Conservation (phyloP, 1,284 basidiomycete species). For the Ceratobasidium papillatum region DNA sequence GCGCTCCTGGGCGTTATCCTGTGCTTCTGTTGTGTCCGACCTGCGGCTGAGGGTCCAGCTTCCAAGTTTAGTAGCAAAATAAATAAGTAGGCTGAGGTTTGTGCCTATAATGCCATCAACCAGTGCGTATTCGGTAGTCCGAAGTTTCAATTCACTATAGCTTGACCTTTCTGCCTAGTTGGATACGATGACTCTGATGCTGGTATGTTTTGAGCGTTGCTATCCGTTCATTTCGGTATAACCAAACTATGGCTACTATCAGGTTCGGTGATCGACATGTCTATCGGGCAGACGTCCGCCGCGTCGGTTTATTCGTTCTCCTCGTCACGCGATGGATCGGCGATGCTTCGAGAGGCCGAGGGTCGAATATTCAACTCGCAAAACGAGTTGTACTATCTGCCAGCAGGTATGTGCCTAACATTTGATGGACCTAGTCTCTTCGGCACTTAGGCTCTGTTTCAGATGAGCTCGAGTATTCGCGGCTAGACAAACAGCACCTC, state of each 20-base stretch:
- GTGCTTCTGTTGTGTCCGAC: background rate
- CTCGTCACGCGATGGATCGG: slow-evolving; percentile 38
- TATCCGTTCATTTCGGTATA: background rate
- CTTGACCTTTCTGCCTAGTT: slow-evolving; percentile 2
- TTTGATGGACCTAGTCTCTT: background rate
- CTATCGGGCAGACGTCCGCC: slow-evolving; percentile 20
- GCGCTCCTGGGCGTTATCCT: slow-evolving; percentile 2
- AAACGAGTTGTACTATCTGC: slow-evolving; percentile 42
- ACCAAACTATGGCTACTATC: background rate
- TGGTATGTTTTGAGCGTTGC: background rate
- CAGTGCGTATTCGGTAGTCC: background rate
- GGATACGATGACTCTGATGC: slow-evolving; percentile 25
- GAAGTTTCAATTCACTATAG: background rate
- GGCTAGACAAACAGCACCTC: slow-evolving; percentile 42
- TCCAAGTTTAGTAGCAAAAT: background rate
- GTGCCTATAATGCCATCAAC: background rate
- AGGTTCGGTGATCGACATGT: slow-evolving; percentile 27
- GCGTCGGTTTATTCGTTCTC: slow-evolving; percentile 41
- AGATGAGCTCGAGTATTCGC: slow-evolving; percentile 36
- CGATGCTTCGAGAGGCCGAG: slow-evolving; percentile 40
- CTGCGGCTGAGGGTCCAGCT: background rate
- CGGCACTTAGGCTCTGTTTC: background rate
- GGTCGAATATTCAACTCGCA: slow-evolving; percentile 42
- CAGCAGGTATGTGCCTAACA: slow-evolving; percentile 30
- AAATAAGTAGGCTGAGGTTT: background rate